These are phyloP conservation scores for Fragaria vesca DNA, from an alignment of 306 rosid genomes.

Conservation along the genomic window DNA sequence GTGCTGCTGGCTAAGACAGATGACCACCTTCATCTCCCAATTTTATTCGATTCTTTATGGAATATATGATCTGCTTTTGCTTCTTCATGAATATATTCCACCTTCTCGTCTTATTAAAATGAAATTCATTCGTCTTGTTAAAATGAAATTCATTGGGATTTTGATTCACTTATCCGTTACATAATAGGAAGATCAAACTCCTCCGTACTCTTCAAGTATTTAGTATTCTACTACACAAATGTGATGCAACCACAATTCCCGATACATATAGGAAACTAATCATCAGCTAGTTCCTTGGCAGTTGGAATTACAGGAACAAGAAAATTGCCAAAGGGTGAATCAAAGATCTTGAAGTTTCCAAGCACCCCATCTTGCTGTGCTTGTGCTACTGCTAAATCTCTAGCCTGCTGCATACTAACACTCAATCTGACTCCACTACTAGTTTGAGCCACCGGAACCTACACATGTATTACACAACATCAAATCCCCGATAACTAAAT, in stretches of 20 bases:
- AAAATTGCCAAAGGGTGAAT: constrained; percentile 58
- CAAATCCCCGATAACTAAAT: background rate
- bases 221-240: background rate
- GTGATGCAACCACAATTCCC: background rate
- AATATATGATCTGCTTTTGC: background rate
- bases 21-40: background rate
- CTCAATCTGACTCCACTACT: constrained; percentile 23
- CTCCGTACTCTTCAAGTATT: no score
- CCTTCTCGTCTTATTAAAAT: background rate
- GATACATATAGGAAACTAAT: constrained; percentile 16
- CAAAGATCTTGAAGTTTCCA: constrained; percentile 49
- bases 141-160: background rate
- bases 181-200: background rate
- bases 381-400: constrained; percentile 44
- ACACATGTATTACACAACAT: background rate
- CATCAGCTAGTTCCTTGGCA: constrained; percentile 34
- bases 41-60: constrained; percentile 10
- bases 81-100: constrained; percentile 23
- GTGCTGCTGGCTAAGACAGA: background rate
- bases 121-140: background rate
- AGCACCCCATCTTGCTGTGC: constrained; percentile 61
- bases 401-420: constrained; percentile 46
- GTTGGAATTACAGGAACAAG: constrained; percentile 59
- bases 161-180: no score
- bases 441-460: constrained; percentile 34